Percentiles rank a stretch among this genome's conserved stretches.
Conservation (phyloP, 2,329 filamentous ascomycete genomes). For the Aschersonia sp. region DNA sequence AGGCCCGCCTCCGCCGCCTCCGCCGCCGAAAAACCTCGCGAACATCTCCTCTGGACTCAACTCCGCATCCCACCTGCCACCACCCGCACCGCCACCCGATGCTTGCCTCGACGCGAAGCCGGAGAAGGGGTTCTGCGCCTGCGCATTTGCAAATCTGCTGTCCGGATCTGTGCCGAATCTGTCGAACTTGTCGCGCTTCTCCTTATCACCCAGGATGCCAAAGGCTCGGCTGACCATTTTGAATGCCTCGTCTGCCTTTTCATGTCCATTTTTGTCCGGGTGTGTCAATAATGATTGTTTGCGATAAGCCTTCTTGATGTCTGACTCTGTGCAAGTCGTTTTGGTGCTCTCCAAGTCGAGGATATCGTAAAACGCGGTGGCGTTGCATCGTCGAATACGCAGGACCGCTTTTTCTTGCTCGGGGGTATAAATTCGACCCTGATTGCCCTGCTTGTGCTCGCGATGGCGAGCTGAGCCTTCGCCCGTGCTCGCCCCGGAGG, state of each 20-base stretch:
- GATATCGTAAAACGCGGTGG: constrained; percentile 94
- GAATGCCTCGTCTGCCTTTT: constrained; percentile 92
- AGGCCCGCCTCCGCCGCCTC: constrained; percentile 40
- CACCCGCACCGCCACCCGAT: constrained; percentile 33
- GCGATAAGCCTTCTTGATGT: constrained; percentile 96
- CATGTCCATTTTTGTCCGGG: constrained; percentile 96
- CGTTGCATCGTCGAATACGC: constrained; percentile 68
- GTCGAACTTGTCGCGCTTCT: constrained; percentile 76
- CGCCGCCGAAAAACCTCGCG: constrained; percentile 81
- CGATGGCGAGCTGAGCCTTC: constrained; percentile 31
- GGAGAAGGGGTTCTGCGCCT: constrained; percentile 47
- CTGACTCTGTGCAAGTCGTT: constrained; percentile 55
- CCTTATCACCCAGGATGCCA: constrained; percentile 79
- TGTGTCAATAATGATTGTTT: constrained; percentile 90
- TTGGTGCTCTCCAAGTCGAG: constrained; percentile 55
- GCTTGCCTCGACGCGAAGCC: constrained; percentile 37
- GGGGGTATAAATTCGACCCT: constrained; percentile 64
- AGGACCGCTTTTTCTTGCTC: constrained; percentile 89
- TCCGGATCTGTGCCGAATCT: constrained; percentile 86
- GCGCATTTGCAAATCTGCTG: constrained; percentile 58
- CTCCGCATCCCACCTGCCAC: constrained; percentile 71
- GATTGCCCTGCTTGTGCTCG: constrained; percentile 63
- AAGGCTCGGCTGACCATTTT: constrained; percentile 96
- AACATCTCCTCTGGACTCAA: constrained; percentile 96
- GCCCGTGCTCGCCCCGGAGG: constrained; percentile 39